These are phyloP conservation scores for Puccinia coronata DNA, from an alignment of 1,284 basidiomycete genomes.

Conservation along the genomic window DNA sequence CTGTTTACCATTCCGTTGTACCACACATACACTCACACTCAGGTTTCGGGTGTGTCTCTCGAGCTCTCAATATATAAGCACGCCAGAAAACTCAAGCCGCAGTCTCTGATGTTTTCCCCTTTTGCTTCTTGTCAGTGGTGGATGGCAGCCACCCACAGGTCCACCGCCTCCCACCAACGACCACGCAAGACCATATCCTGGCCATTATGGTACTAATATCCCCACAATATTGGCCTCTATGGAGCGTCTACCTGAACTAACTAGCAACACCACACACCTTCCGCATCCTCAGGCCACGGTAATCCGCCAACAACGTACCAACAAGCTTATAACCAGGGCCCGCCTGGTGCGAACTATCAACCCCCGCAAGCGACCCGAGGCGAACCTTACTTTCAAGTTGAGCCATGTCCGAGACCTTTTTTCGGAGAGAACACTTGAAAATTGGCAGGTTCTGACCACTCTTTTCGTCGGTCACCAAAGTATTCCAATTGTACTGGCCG, in stretches of 20 bases:
- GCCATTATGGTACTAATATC: conserved; percentile 32
- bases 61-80: not conserved
- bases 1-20: not conserved
- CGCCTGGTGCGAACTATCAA: conserved; percentile 47
- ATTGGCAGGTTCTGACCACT: not conserved
- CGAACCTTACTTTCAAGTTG: conserved; percentile 49
- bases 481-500: conserved; percentile 56
- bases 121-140: not conserved
- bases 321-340: conserved; percentile 44
- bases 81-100: not conserved
- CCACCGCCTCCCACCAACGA: conserved; percentile 44
- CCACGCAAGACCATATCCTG: conserved; percentile 47
- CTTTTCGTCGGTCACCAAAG: not conserved
- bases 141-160: conserved; percentile 44
- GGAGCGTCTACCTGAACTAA: not conserved
- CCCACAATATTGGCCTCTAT: not conserved
- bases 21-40: not conserved
- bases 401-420: not conserved
- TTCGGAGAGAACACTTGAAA: not conserved
- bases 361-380: conserved; percentile 38
- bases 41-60: conserved; percentile 14
- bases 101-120: not conserved
- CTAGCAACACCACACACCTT: not conserved
- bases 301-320: conserved; percentile 41
- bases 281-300: conserved; percentile 22